These are phyloP conservation scores for Collybiopsis luxurians DNA, from an alignment of 768 basidiomycete species.

Conservation along the genomic window DNA sequence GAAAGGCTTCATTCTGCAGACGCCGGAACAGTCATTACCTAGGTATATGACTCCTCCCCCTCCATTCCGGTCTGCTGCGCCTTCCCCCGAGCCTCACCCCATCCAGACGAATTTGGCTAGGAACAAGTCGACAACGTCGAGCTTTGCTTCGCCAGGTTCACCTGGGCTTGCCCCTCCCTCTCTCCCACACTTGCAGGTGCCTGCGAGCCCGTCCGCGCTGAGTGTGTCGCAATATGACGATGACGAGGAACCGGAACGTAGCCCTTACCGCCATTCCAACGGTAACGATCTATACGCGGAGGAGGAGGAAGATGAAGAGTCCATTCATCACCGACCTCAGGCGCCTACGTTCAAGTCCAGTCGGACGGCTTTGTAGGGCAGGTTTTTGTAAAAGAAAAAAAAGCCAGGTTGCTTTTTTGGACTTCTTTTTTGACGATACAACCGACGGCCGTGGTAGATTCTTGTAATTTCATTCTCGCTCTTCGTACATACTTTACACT, in stretches of 20 bases:
- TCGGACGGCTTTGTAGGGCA: constrained; percentile 5
- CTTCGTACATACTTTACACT: background rate
- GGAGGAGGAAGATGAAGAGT: constrained; percentile 7
- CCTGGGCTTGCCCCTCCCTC: background rate
- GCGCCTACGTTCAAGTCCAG: constrained; percentile 10
- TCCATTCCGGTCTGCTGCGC: constrained; percentile 10
- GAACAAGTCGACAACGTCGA: constrained; percentile 11
- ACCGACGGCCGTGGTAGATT: no score
- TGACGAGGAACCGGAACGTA: constrained; percentile 2
- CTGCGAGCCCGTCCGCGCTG: background rate
- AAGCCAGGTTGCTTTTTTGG: background rate
- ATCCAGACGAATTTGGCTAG: background rate
- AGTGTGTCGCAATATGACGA: constrained; percentile 7
- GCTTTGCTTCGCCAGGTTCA: constrained; percentile 14
- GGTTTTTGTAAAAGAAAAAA: no score
- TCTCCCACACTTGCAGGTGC: background rate
- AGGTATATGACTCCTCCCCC: constrained; percentile 42
- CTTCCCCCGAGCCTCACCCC: background rate
- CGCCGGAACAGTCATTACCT: constrained; percentile 60
- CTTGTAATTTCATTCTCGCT: no score
- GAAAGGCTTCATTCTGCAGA: constrained; percentile 41
- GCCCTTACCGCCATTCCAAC: no score
- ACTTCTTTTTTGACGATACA: background rate
- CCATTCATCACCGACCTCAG: background rate
- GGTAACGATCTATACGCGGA: no score